Evolutionary conservation across 2,329 filamentous ascomycete species (phyloP).

Genomic region (Uncinocarpus reesii): DNA sequence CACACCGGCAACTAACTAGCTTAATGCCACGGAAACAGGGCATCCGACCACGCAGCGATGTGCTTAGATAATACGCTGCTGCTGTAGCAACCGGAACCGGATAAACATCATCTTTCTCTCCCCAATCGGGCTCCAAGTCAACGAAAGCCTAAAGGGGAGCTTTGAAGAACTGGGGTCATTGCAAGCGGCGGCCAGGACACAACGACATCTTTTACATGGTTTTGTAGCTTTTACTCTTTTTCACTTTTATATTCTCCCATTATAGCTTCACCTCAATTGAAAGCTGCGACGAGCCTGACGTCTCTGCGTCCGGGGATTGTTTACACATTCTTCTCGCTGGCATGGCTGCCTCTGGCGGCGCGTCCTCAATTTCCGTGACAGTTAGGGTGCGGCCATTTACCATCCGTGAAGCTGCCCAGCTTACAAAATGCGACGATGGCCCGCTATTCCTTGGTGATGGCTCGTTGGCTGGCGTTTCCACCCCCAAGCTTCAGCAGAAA

Average conservation of each 20-base stretch:
- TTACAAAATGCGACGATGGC: conserved; percentile 65
- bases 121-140: not conserved
- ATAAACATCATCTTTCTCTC: conserved; percentile 14
- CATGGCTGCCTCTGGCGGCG: conserved; percentile 37
- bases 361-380: conserved; percentile 43
- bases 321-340: conserved; percentile 6
- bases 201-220: conserved; percentile 5
- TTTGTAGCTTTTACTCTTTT: conserved; percentile 7
- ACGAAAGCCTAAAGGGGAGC: conserved; percentile 2
- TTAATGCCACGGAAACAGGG: no score
- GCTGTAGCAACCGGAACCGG: conserved; percentile 18
- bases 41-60: no score
- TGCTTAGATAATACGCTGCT: conserved; percentile 6
- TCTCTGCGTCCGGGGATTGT: not conserved
- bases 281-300: not conserved
- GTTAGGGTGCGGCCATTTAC: conserved; percentile 58
- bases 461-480: conserved; percentile 75
- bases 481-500: conserved; percentile 73
- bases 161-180: no score
- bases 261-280: not conserved
- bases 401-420: conserved; percentile 88
- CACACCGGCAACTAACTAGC: no score
- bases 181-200: not conserved
- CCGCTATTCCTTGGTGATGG: conserved; percentile 94
- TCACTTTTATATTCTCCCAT: conserved; percentile 6